Evolutionary conservation across 2,329 filamentous ascomycete genomes (phyloP).

Genomic region (Colletotrichum musae): DNA sequence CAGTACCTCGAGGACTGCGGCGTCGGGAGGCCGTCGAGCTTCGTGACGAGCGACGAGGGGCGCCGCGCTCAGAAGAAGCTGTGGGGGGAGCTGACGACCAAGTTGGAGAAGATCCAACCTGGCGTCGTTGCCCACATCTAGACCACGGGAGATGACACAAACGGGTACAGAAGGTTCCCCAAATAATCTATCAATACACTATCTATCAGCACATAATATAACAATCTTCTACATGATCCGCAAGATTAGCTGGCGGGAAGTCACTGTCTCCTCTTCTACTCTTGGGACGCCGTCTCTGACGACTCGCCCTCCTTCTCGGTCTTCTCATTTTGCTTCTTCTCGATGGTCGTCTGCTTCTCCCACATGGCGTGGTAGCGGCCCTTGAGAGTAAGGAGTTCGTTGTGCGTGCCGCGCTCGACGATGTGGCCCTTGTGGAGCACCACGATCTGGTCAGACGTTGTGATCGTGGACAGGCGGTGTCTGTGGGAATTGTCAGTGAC

Average conservation of each 20-base stretch:
- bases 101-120: slow-evolving; percentile 60
- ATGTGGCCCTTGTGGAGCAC: slow-evolving; percentile 67
- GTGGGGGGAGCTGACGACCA: slow-evolving; percentile 57
- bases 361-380: slow-evolving; percentile 68
- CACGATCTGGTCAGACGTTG: slow-evolving; percentile 67
- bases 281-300: slow-evolving; percentile 33
- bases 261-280: neutral
- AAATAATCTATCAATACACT: neutral
- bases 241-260: neutral
- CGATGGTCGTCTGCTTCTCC: slow-evolving; percentile 63
- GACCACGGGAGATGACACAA: neutral
- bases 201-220: slow-evolving; percentile 11
- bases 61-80: slow-evolving; percentile 51
- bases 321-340: slow-evolving; percentile 50
- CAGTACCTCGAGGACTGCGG: slow-evolving; percentile 54
- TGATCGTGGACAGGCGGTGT: slow-evolving; percentile 71
- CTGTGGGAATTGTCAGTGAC: slow-evolving; percentile 45
- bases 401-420: slow-evolving; percentile 65
- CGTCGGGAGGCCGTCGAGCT: slow-evolving; percentile 44
- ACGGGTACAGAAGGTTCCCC: neutral
- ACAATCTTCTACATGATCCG: slow-evolving; percentile 15
- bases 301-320: slow-evolving; percentile 35
- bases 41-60: slow-evolving; percentile 55
- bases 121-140: slow-evolving; percentile 45
- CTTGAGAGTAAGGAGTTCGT: slow-evolving; percentile 58